Evolutionary conservation across 192 early-diverging fungal species (phyloP).

Genomic region (Paraglomus brasilianum): DNA sequence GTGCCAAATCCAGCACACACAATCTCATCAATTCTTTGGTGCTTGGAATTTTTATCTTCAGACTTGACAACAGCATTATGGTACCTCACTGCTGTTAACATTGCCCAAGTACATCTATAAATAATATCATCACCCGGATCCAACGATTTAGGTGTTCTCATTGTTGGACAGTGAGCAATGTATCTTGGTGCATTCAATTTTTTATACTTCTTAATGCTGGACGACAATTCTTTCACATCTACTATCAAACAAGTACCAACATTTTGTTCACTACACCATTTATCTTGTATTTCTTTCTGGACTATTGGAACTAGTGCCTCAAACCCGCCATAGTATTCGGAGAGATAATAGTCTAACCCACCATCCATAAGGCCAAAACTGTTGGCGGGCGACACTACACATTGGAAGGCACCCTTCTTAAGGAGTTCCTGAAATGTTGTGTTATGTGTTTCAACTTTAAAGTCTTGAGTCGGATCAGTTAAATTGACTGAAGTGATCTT

Average conservation of each 20-base stretch:
- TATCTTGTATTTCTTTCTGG: slow-evolving; percentile 19
- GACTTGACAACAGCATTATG: slow-evolving; percentile 13
- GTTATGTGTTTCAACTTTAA: slow-evolving; percentile 20
- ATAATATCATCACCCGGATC: slow-evolving; percentile 25
- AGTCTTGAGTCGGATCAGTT: neutral
- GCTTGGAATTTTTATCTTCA: neutral
- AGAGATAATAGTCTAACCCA: slow-evolving; percentile 29
- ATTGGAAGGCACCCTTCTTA: neutral
- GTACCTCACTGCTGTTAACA: slow-evolving; percentile 17
- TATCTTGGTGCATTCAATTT: slow-evolving; percentile 1
- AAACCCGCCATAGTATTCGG: slow-evolving; percentile 30
- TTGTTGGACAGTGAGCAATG: slow-evolving; percentile 30
- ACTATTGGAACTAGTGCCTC: slow-evolving; percentile 25
- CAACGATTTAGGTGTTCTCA: slow-evolving; percentile 28
- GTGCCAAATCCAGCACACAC: slow-evolving; percentile 32
- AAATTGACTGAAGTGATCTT: neutral
- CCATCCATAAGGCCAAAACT: slow-evolving; percentile 35
- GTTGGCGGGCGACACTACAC: slow-evolving; percentile 29
- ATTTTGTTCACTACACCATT: slow-evolving; percentile 36
- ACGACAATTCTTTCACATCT: slow-evolving; percentile 23
- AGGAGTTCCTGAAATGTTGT: slow-evolving; percentile 19
- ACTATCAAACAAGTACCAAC: slow-evolving; percentile 31
- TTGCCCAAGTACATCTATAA: slow-evolving; percentile 33
- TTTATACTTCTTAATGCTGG: neutral
- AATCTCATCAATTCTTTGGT: slow-evolving; percentile 29